Evolutionary conservation across 352 stramenopile genomes (phyloP).

Genomic region (Phytophthora fragariae): DNA sequence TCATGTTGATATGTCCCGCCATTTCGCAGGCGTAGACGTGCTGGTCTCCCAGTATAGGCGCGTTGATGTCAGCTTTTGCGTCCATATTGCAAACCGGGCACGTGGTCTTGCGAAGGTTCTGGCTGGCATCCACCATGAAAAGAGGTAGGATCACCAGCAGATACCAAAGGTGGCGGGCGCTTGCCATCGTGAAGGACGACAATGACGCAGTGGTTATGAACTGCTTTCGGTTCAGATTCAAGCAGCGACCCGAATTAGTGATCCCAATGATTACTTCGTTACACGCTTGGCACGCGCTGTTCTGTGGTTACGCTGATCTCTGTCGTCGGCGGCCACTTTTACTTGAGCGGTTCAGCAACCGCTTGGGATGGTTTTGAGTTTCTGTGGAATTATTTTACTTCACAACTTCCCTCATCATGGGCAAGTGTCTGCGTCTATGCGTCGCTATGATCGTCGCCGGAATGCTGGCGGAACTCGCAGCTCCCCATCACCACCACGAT

Average conservation of each 20-base stretch:
- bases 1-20: constrained; percentile 68
- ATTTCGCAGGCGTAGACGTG: constrained; percentile 75
- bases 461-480: not conserved
- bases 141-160: constrained; percentile 26
- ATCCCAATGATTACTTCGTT: not conserved
- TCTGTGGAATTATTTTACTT: not conserved
- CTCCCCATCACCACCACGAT: constrained; percentile 2
- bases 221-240: not conserved
- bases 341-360: too few relatives aligned
- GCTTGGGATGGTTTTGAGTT: not conserved
- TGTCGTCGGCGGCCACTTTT: not conserved
- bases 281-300: not conserved
- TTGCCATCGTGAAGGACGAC: not conserved
- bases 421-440: constrained; percentile 1
- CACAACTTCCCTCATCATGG: not conserved
- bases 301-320: not conserved
- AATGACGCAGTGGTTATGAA: not conserved
- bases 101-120: constrained; percentile 51
- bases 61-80: constrained; percentile 50
- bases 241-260: not conserved
- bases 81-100: constrained; percentile 55
- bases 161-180: not conserved
- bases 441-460: not conserved
- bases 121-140: constrained; percentile 26
- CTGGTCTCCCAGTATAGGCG: constrained; percentile 64